These are phyloP conservation scores for Canavalia ensiformis DNA, from an alignment of 306 rosid species.

Conservation along the genomic window DNA sequence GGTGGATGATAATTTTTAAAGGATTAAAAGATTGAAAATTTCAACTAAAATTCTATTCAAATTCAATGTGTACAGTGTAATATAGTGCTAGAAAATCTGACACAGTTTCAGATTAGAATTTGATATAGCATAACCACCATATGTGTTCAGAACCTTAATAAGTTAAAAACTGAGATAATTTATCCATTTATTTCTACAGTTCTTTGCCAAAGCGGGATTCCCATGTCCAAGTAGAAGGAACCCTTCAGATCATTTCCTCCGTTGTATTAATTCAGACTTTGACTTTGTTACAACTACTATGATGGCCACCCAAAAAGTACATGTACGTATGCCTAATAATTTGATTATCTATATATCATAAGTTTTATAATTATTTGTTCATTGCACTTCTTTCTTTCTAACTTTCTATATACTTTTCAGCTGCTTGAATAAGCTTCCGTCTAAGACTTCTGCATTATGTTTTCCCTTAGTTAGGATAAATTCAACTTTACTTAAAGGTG, in stretches of 20 bases:
- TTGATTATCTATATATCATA: background rate
- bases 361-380: background rate
- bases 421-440: background rate
- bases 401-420: no score
- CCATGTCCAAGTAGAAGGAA: conserved; percentile 93
- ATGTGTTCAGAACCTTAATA: conserved; percentile 22
- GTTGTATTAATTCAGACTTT: conserved; percentile 89
- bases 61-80: no score
- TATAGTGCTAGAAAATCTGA: background rate
- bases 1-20: background rate
- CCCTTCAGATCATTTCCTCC: conserved; percentile 96
- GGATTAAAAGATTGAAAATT: background rate
- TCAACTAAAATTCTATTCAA: background rate
- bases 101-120: background rate
- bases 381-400: background rate
- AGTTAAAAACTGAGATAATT: background rate
- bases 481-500: background rate
- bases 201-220: conserved; percentile 85
- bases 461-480: background rate
- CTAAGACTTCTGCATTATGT: background rate
- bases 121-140: background rate
- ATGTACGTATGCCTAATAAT: conserved; percentile 49
- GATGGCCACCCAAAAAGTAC: conserved; percentile 56
- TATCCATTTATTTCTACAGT: conserved; percentile 56
- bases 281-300: conserved; percentile 65